phyloP scores from a whole-genome alignment of 2,329 filamentous ascomycete genomes.

The Cercospora sesami region DNA sequence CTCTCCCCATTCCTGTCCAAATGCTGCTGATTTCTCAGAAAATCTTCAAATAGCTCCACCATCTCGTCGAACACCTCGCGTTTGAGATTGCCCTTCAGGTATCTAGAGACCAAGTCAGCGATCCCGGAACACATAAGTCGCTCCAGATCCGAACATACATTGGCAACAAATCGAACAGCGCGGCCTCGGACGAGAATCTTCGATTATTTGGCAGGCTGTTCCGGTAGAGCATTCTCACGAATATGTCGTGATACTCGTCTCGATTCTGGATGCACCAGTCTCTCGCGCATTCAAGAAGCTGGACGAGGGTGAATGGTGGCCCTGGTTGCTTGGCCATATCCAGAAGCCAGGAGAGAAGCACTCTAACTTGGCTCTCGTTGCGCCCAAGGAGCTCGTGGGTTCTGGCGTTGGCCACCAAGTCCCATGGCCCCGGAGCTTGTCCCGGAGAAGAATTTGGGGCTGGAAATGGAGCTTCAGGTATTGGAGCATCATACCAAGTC shows the following conservation, averaged over 20 bases:
- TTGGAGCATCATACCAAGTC: background rate
- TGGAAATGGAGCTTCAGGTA: background rate
- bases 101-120: background rate
- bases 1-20: constrained; percentile 1
- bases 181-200: background rate
- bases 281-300: background rate
- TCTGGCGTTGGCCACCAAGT: background rate
- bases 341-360: background rate
- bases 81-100: background rate
- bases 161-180: background rate
- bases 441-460: background rate
- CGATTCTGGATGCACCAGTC: background rate
- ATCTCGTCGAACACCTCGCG: background rate
- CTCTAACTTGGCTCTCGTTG: background rate
- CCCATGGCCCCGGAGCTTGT: background rate
- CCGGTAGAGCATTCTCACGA: background rate
- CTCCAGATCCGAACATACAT: background rate
- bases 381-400: background rate
- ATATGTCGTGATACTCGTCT: background rate
- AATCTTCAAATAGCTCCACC: constrained; percentile 2
- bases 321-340: background rate
- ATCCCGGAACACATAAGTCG: background rate
- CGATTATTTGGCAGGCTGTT: background rate
- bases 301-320: background rate
- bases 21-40: background rate